Base-by-base conservation (phyloP, 352 stramenopile genomes). In the Blastocystis sp. region DNA sequence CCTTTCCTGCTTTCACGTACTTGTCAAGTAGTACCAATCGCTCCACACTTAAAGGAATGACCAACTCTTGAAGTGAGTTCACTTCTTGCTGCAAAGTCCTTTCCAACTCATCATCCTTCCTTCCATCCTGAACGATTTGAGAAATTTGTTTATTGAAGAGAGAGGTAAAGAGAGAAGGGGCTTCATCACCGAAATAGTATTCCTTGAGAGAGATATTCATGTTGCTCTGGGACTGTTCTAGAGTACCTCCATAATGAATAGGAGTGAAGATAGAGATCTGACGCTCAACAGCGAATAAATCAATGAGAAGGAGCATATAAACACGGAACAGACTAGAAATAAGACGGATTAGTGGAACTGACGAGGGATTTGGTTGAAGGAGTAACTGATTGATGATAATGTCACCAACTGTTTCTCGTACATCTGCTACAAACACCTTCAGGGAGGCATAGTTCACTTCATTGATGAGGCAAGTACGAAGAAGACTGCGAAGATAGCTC, bases 161-260 rank as follows among this genome's bases (percentile, higher is more conserved):
- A 42, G 51, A 83, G n/a, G 71, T 83, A 42, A 61, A 83, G 14
- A 65, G 27, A 29, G 71, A 83, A 6, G 71, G 71, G 12, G 65
- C 71, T 11, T 35, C n/a, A 2, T 56, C 71, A 42, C 71, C 71
- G 51, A 83, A 83, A 42, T 83, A 83, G 2, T 37, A 12, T 11
- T 65, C 21, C 54, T 83, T 83, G 51, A 83, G 71, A 35, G 49
- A 61, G 19, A 83, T 2, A 42, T 83, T 83, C 21, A 42, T 57
- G 16, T 83, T 83, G 32, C 14, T 43, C 46, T 24, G 49, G 9
- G 11, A 37, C 11, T n/a, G 24, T 37, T 69, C 59, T 39, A n/a
- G 16, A 5, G 14, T 35, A 37, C 56, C 24, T n/a, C 71, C 51
- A 42, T 83, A 83, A n/a, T n/a, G 46, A 29, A 83, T 42, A 24